phyloP scores from a whole-genome alignment of 2,329 filamentous ascomycete species.

The Conoideocrella luteorostrata region DNA sequence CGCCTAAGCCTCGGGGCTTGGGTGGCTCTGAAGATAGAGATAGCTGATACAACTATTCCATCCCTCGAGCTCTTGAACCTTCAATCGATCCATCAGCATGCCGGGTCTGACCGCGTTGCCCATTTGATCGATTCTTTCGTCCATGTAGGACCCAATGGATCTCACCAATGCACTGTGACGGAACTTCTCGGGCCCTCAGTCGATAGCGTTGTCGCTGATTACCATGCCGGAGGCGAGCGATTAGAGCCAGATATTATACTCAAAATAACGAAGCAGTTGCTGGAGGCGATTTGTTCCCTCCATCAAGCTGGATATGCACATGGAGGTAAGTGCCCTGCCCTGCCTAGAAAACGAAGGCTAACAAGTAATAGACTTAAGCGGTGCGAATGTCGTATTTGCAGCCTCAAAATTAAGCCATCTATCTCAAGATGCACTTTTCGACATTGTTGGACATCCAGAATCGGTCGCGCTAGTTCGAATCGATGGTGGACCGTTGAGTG shows the following conservation, averaged over 20 bases:
- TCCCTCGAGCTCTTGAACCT: conserved; percentile 2
- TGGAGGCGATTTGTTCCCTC: background rate
- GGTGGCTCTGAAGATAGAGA: conserved; percentile 3
- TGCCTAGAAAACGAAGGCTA: background rate
- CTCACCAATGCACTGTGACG: conserved; percentile 1
- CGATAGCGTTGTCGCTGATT: background rate
- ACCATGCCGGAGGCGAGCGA: background rate
- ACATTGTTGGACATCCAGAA: background rate
- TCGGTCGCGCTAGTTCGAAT: background rate
- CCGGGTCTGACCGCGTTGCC: background rate
- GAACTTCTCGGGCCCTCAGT: background rate
- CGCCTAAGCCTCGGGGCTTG: background rate
- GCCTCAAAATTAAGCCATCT: background rate
- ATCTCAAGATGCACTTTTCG: background rate
- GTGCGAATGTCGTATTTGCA: background rate
- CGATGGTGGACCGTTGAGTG: background rate
- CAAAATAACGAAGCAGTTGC: background rate
- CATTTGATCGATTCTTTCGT: background rate
- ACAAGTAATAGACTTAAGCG: background rate
- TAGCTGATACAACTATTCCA: background rate
- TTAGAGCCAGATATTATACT: background rate
- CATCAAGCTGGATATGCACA: conserved; percentile 1
- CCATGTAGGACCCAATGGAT: background rate
- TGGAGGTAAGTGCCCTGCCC: background rate
- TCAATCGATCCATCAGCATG: background rate